Evolutionary conservation across 2,329 filamentous ascomycete genomes (phyloP).

Genomic region (Botrytis fragariae): DNA sequence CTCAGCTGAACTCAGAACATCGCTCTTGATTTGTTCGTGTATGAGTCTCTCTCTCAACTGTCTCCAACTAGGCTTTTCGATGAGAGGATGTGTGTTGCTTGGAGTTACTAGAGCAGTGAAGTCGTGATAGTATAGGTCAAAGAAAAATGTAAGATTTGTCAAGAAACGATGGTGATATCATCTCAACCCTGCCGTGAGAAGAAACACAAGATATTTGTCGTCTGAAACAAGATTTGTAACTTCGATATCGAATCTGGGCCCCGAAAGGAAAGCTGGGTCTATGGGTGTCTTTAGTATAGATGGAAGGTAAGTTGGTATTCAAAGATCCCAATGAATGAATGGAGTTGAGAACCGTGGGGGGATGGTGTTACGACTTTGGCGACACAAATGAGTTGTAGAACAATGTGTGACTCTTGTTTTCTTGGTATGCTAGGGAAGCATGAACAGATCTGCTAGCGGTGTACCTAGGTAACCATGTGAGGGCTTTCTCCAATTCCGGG

Average conservation of each 20-base stretch:
- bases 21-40: neutral
- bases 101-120: neutral
- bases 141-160: neutral
- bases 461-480: neutral
- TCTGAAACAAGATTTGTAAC: neutral
- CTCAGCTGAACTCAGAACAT: neutral
- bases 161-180: neutral
- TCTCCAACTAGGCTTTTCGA: neutral
- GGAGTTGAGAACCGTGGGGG: neutral
- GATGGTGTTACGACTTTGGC: neutral
- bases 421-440: neutral
- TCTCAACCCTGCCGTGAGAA: neutral
- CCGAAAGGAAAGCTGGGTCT: neutral
- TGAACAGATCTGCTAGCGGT: neutral
- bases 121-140: neutral
- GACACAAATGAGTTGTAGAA: neutral
- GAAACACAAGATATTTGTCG: neutral
- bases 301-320: neutral
- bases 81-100: neutral
- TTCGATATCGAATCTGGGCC: neutral
- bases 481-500: too few species aligned
- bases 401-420: neutral
- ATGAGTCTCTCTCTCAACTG: rapidly evolving
- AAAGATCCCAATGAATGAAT: neutral
- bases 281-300: neutral